Evolutionary conservation across 2,329 filamentous ascomycete species (phyloP), one percentile per base, ranked within the genome.

Genomic region (Sporothrix brasiliensis): DNA sequence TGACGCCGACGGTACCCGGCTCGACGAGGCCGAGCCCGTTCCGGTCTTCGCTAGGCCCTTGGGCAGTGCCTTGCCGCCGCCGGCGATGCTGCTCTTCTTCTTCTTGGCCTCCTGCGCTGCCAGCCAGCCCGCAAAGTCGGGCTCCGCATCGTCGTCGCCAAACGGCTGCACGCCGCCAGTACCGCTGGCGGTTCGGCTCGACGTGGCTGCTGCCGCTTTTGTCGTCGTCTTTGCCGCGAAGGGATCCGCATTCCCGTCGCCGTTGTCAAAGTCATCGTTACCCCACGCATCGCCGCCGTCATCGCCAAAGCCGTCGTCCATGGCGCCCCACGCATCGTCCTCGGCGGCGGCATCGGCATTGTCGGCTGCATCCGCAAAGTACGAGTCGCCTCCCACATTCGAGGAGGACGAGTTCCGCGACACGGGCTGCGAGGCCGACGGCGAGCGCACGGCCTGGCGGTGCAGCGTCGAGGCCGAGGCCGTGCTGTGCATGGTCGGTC

Each of bases 51-150:
- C 81, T 34, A 98, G 79, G 0, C 94, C 94, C 80, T 97, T 99
- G 0, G 94, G 94, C 69, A 98, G 78, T 2, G 90, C 82, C 74
- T 92, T 95, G 73, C 79, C 76, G 1, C 79, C 76, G 1, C 78
- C 79, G 54, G 47, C 63, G 30, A 77, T 68, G 71, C 79, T 76
- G 1, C 78, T 78, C 13, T 85, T 85, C 81, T 96, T 97, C 73
- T 96, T 97, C 73, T 91, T 87, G 41, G 68, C 67, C 73, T 90
- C 86, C 6, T 91, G 88, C 14, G 94, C 93, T 14, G 92, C 93
- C 27, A 98, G 80, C 94, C 95, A 98, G 5, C 93, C 94, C 5
- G 93, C 94, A 79, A 99, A 98, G 79, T 98, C 95, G 0, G 94
- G 94, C 79, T 99, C 94, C 2, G 90, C 89, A 34, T 91, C 89